Evolutionary conservation across 441 rosid species (phyloP), one percentile per base, ranked within the genome.

Genomic region (Melastoma candidum): DNA sequence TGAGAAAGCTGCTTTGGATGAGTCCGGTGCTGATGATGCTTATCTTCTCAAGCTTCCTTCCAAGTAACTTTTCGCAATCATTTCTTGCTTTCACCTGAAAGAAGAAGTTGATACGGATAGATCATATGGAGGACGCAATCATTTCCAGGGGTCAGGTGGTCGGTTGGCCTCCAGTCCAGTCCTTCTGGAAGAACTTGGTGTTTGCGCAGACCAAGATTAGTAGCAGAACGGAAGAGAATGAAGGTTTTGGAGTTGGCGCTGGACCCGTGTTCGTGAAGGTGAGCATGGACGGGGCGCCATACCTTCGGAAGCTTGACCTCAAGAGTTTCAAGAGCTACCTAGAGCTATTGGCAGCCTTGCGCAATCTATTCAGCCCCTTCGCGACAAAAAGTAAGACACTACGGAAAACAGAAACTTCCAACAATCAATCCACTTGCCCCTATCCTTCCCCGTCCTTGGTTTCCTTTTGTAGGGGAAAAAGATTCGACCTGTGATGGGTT

Each of bases 161-260:
- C 57, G 96, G 96, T 17, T 88, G 96, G 96, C 96, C 96, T 1
- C 96, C 96, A 1, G 90, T 87, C 13, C 70, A 94, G 54, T 81
- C 96, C 12, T 87, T 71, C 74, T 57, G 87, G 13, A 87, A 87
- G 82, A 84, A 79, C 76, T 66, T 84, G 77, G 46, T 74, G 57
- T 61, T 77, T 0, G 70, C 51, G 60, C 81, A 72, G 43, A 84
- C 77, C 72, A 51, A 29, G 36, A 29, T 29, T 6, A 29, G 36
- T 6, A 3, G 74, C 63, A 70, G 62, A 66, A 14, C 73, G 7
- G 72, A 72, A 46, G 77, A 74, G 64, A 53, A 43, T 24, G 54
- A 63, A 17, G 22, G 22, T 17, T 17, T 0, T 29, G 27, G 75
- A 29, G 3, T 29, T 3, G 41, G 69, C 6, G 56, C 53, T 0